Base-by-base conservation (phyloP, 495 filamentous ascomycete genomes). In the Melanomma pulvis-pyrius region DNA sequence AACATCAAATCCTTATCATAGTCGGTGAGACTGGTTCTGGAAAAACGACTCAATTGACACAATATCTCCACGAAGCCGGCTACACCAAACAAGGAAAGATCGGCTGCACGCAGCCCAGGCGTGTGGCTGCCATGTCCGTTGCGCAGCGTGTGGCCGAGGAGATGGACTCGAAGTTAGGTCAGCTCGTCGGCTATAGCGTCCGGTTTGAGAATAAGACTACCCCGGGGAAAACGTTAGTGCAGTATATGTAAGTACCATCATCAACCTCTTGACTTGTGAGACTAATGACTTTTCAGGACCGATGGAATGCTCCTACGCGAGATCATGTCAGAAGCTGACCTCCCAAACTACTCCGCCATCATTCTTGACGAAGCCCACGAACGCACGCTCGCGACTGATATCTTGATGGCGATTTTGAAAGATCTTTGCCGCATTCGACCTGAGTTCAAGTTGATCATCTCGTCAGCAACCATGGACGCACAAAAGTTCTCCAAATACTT, bases 311-410 rank as follows among this genome's bases (percentile, higher is more conserved):
- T 98, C 47, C 81, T 98, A 21, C 84, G 93, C 72, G 93, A 97
- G 73, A 88, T 97, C 67, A 83, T 97, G 69, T 92, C 91, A 0
- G 92, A 97, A 74, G 93, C 96, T 0, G 89, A 92, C 59, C 78
- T 98, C 12, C 82, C 87, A 12, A 86, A 84, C n/a, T 98, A 98
- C 73, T 88, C 91, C 0, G 90, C 89, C 2, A 73, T 98, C 66
- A 97, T 98, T 90, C 93, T 98, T 65, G 94, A 98, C 73, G 94
- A 98, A 74, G 94, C 96, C 19, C 94, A 98, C 83, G 94, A 98
- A 74, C 82, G 94, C 68, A 97, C 91, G 0, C 82, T 98, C 12
- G 86, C 90, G 46, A 97, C 96, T 1, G 94, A 98, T 75, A 92
- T 98, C 71, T 81, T 97, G 5, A 86, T 96, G 61, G 92, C 91